phyloP scores from a whole-genome alignment of 2,329 filamentous ascomycete genomes.

The Microdochium trichocladiopsis region DNA sequence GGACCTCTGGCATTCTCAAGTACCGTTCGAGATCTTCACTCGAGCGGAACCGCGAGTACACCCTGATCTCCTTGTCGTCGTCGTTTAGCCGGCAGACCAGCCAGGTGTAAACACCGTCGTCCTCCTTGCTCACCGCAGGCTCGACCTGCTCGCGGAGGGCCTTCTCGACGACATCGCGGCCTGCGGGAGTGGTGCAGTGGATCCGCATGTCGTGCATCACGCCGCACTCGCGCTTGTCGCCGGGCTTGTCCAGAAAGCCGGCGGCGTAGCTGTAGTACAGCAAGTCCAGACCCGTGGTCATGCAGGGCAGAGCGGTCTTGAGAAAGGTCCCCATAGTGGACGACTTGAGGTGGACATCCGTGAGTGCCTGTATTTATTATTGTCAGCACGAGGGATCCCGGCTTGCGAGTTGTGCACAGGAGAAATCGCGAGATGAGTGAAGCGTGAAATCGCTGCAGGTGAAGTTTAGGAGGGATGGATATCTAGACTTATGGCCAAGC shows the following conservation, averaged over 20 bases:
- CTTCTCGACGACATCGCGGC: conserved; percentile 5
- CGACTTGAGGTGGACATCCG: conserved; percentile 21
- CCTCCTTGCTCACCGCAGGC: conserved; percentile 6
- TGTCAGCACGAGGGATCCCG: neutral
- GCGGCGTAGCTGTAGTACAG: conserved; percentile 18
- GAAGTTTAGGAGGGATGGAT: no score
- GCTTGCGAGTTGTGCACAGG: neutral
- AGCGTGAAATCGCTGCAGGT: no score
- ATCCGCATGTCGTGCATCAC: conserved; percentile 23
- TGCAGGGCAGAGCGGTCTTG: conserved; percentile 12
- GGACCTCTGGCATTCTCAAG: conserved; percentile 13
- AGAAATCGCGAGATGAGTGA: no score
- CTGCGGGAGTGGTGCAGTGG: conserved; percentile 6
- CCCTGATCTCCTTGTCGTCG: conserved; percentile 16
- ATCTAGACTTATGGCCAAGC: no score
- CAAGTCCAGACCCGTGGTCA: conserved; percentile 24
- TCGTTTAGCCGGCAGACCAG: conserved; percentile 19
- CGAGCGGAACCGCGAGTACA: conserved; percentile 17
- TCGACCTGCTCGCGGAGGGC: conserved; percentile 6
- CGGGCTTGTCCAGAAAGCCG: conserved; percentile 20
- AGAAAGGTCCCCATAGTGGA: conserved; percentile 22
- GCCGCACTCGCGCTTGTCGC: conserved; percentile 11
- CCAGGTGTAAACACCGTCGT: conserved; percentile 15
- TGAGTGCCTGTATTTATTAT: conserved; percentile 15
- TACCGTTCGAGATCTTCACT: conserved; percentile 16